Conservation (phyloP, 345 rosid species). For the Streptanthus diversifolius region DNA sequence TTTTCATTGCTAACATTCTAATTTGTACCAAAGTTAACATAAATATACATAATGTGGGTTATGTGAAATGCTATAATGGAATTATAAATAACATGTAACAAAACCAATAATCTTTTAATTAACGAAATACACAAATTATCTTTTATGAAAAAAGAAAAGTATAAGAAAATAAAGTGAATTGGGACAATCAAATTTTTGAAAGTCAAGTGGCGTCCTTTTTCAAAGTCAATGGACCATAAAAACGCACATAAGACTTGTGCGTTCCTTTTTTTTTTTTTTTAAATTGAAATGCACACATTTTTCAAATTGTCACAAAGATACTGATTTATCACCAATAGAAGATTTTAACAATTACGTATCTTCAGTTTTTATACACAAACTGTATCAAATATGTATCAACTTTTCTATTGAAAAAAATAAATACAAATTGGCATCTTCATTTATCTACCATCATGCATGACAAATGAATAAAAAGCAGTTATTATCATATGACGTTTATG, state of each 20-base stretch:
- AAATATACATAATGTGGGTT: not conserved
- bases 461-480: conserved; percentile 25
- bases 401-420: not conserved
- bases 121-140: not conserved
- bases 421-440: conserved; percentile 13
- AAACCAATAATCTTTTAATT: not conserved
- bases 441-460: conserved; percentile 34
- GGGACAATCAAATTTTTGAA: not conserved
- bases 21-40: not conserved
- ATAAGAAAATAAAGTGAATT: not conserved
- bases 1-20: not conserved
- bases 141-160: not conserved
- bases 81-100: not conserved
- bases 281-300: conserved; percentile 9
- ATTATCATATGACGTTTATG: conserved; percentile 27
- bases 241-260: conserved; percentile 22
- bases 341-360: not conserved
- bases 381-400: not conserved
- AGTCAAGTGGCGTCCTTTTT: conserved; percentile 29
- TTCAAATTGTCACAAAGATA: conserved; percentile 7
- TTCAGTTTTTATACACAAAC: not conserved
- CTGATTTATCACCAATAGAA: not conserved
- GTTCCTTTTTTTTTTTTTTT: not conserved
- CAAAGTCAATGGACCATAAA: conserved; percentile 33
- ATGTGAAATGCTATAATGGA: not conserved